Base-by-base conservation (phyloP, 208 protist genomes). In the Leishmania mexicana region DNA sequence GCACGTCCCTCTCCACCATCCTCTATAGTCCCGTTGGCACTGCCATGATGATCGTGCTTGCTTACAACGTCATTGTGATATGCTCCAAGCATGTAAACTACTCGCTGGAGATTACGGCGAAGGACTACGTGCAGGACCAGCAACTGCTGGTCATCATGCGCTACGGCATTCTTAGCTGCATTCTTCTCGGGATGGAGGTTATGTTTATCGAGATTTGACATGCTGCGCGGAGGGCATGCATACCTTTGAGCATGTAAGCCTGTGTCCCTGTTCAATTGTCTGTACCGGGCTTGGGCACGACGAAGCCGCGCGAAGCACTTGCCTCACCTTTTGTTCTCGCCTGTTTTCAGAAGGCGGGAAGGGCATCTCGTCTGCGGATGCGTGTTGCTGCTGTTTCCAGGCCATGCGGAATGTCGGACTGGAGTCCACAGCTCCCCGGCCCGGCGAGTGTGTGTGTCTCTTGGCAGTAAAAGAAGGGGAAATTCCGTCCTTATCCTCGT, bases 71-170 rank as follows among this genome's bases (percentile, higher is more conserved):
- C 17, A 85, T 95, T 54, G 93, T 97, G 13, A 89, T 97, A 54
- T 84, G 90, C 74, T 89, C 90, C 24, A 97, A 97, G 87, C 90
- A 97, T 81, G 81, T 94, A 24, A 89, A 89, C 78, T 97, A 97
- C 83, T 90, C 91, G 7, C 89, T 97, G 79, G 94, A 97, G 81
- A 89, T 97, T 73, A 97, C 93, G 21, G 91, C 91, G 45, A 96
- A 96, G 85, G 94, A 97, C 73, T 97, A 97, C 87, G 93, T 97
- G 81, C 94, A 97, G 87, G 94, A 97, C 73, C 90, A 95, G 89
- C 89, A 95, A 76, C 88, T 96, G 60, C 89, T 95, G 76, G 85
- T 90, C 13, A 94, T 96, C 53, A 94, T 97, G 90, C 91, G 88
- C 70, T 97, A 97, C 81, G 92, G 92, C 57, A 95, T 97, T 54